Base-by-base conservation (phyloP, 1,284 basidiomycete species). In the Amylostereum chailletii region DNA sequence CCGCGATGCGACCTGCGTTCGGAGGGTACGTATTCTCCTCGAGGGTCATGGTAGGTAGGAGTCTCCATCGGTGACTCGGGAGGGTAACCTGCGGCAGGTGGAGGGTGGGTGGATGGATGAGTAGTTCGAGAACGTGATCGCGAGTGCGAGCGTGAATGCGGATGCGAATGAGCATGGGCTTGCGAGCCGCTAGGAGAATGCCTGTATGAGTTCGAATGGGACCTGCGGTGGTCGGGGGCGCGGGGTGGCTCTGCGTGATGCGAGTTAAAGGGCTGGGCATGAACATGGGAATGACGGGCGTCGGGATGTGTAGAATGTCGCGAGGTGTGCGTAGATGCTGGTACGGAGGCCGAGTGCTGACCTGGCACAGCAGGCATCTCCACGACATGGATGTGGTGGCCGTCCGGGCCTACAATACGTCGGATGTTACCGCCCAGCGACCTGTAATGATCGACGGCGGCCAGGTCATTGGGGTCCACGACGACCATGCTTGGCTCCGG, bases 221-320 rank as follows among this genome's bases (percentile, higher is more conserved):
- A 48, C 31, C 52, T 50, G 43, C 49, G 45, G 4, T 46, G 46
- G 10, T 50, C 54, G 37, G 51, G 52, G 2, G 40, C 3, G 26
- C 47, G 53, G 71, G 77, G 27, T 60, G 62, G 51, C 70, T 72
- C 51, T 58, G 55, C 51, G 66, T 69, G 72, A 64, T 53, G 56
- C 56, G 74, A 52, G 52, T 19, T 19, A 19, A 19, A 19, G 19
- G 68, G 71, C 3, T 71, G 70, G 48, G 78, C 62, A 45, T 76
- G 72, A 31, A 75, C 76, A 37, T 76, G 66, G 57, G 74, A 74
- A 51, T 73, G 72, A 46, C 65, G 55, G 38, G 62, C 56, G 51
- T 79, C 77, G 58, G 56, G 61, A 3, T 60, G 65, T 32, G 70
- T 42, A 5, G 53, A 42, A 33, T 49, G 47, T 27, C 47, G 46